Evolutionary conservation across 2,329 filamentous ascomycete genomes (phyloP).

Genomic region (Domatiomyces globalis): DNA sequence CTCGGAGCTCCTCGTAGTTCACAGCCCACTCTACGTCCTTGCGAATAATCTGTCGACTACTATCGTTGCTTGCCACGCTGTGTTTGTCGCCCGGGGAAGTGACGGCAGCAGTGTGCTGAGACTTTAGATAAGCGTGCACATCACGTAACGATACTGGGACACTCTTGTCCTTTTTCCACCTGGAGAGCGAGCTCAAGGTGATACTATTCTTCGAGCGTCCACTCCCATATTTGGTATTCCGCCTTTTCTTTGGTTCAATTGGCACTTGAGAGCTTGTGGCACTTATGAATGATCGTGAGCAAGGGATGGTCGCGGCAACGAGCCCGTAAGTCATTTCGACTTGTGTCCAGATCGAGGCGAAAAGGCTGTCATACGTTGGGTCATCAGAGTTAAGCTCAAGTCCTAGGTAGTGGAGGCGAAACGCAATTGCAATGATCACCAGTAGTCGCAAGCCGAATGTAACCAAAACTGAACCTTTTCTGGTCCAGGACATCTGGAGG

Average conservation of each 20-base stretch:
- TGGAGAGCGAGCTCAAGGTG: not conserved
- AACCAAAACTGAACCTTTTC: slow-evolving; percentile 26
- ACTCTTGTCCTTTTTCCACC: not conserved
- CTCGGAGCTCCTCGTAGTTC: not conserved
- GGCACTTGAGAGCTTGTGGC: not conserved
- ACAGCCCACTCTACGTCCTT: not conserved
- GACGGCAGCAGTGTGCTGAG: slow-evolving; percentile 6
- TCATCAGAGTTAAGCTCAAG: slow-evolving; percentile 22
- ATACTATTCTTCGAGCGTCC: not conserved
- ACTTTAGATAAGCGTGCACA: not conserved
- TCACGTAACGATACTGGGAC: not conserved
- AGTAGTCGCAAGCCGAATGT: slow-evolving; percentile 29
- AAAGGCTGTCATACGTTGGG: slow-evolving; percentile 25
- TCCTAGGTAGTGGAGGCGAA: slow-evolving; percentile 27
- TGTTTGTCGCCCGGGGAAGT: not conserved
- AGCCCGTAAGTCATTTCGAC: slow-evolving; percentile 29
- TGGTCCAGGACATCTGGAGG: slow-evolving; percentile 25
- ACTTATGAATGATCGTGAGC: slow-evolving; percentile 32
- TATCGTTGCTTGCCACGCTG: slow-evolving; percentile 4
- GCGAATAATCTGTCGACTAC: slow-evolving; percentile 3
- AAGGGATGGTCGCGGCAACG: slow-evolving; percentile 29
- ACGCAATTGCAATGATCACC: slow-evolving; percentile 27
- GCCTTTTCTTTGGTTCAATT: not conserved
- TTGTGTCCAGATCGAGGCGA: slow-evolving; percentile 26
- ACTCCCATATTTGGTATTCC: not conserved